Base-by-base conservation (phyloP, 2,329 filamentous ascomycete genomes). In the Claviceps monticola region DNA sequence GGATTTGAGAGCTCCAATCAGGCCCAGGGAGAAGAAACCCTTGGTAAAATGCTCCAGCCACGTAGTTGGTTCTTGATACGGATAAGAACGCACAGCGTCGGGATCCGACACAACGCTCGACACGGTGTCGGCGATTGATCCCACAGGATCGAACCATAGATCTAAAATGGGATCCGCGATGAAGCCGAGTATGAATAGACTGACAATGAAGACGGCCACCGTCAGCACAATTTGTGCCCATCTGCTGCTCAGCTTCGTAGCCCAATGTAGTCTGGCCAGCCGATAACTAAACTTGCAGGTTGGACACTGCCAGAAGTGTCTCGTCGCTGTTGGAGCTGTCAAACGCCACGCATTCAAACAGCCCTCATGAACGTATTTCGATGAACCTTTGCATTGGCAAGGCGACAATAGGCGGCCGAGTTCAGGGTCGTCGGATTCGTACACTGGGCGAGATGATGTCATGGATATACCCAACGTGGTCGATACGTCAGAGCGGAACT, bases 101-200 rank as follows among this genome's bases (percentile, higher is more conserved):
- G 67, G 60, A 43, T 72, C 71, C 37, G 68, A 68, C 62, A 62
- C 67, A 54, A 70, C 66, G 48, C 66, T 70, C 29, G 73, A 68
- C 26, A 81, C 70, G 42, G 75, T 68, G 21, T 77, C 74, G 37
- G 70, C 65, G 48, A 84, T 71, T 11, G 79, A 80, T 49, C 82
- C 80, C 52, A 81, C 68, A 0, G 89, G 89, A 62, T 95, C 88
- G 51, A 91, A 70, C 72, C 91, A 95, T 29, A 95, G 71, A 59
- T 89, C 87, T 65, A 97, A 84, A 54, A 97, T 88, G 1, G 90
- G 90, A 66, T 97, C 90, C 54, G 90, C 91, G 57, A 97, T 70
- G 61, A 96, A 97, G 43, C 93, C 93, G 52, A 97, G 79, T 0
- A 87, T 34, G 62, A 95, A 97, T 26, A 95, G 75, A 49, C 83